Evolutionary conservation across 352 stramenopile genomes (phyloP).

Genomic region (Lagenidium giganteum): DNA sequence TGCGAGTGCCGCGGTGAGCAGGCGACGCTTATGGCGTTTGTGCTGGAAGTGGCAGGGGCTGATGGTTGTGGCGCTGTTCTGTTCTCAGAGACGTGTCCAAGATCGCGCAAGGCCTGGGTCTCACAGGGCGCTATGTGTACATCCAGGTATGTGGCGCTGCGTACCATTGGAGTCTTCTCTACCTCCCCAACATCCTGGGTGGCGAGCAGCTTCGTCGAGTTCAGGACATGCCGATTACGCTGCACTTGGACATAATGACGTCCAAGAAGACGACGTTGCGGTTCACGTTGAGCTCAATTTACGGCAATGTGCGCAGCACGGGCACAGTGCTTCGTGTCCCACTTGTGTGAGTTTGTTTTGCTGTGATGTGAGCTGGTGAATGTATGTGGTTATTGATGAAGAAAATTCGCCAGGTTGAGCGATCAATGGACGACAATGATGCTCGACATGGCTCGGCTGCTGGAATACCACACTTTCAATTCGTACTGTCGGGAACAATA

Average conservation of each 20-base stretch:
- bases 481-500: slow-evolving; percentile 43
- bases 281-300: slow-evolving; percentile 57
- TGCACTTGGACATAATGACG: slow-evolving; percentile 54
- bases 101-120: slow-evolving; percentile 31
- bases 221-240: slow-evolving; percentile 28
- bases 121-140: slow-evolving; percentile 47
- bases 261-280: slow-evolving; percentile 43
- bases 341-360: slow-evolving; percentile 6
- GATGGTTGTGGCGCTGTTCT: no score
- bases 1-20: slow-evolving; percentile 40
- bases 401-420: slow-evolving; percentile 18
- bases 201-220: slow-evolving; percentile 20
- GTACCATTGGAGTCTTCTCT: neutral
- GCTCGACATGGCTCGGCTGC: slow-evolving; percentile 37
- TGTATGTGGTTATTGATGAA: neutral
- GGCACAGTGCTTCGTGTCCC: slow-evolving; percentile 41
- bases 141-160: slow-evolving; percentile 25
- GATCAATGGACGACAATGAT: slow-evolving; percentile 37
- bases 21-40: neutral
- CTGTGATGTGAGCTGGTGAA: neutral
- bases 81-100: slow-evolving; percentile 38
- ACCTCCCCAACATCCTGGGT: neutral
- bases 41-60: no score
- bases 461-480: slow-evolving; percentile 51
- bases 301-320: slow-evolving; percentile 32